Conservation (phyloP, 1,284 basidiomycete genomes). For the Ustilago esculenta region DNA sequence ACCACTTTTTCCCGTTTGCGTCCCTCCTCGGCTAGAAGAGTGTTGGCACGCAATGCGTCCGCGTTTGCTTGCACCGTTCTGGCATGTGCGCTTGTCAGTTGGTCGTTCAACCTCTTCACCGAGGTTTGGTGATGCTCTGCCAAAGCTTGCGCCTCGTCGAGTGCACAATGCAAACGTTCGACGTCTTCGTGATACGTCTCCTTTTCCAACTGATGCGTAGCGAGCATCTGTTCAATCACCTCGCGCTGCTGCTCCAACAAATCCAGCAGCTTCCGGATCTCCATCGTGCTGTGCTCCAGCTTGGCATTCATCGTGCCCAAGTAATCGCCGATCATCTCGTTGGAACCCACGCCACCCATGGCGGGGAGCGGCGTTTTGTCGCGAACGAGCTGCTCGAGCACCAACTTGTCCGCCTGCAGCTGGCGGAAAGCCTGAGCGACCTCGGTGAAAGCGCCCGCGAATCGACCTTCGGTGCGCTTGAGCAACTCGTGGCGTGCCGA, state of each 20-base stretch:
- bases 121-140: constrained; percentile 22
- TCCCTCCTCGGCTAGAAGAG: constrained; percentile 31
- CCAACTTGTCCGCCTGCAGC: constrained; percentile 55
- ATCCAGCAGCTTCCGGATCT: constrained; percentile 57
- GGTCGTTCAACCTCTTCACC: constrained; percentile 30
- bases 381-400: constrained; percentile 55
- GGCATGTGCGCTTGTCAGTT: constrained; percentile 43
- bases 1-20: constrained; percentile 45
- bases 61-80: constrained; percentile 35
- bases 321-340: constrained; percentile 44
- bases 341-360: constrained; percentile 34
- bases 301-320: constrained; percentile 50
- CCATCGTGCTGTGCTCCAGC: constrained; percentile 39
- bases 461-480: constrained; percentile 50
- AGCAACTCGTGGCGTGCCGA: constrained; percentile 30
- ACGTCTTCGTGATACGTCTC: constrained; percentile 51
- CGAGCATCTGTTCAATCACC: constrained; percentile 62
- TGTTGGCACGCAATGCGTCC: constrained; percentile 32
- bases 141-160: constrained; percentile 26
- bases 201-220: constrained; percentile 53
- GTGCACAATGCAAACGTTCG: constrained; percentile 35
- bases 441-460: constrained; percentile 54
- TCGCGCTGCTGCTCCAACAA: constrained; percentile 57
- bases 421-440: constrained; percentile 56
- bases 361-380: constrained; percentile 58